Base-by-base conservation (phyloP, 768 basidiomycete species). In the Tylopilus sp. region DNA sequence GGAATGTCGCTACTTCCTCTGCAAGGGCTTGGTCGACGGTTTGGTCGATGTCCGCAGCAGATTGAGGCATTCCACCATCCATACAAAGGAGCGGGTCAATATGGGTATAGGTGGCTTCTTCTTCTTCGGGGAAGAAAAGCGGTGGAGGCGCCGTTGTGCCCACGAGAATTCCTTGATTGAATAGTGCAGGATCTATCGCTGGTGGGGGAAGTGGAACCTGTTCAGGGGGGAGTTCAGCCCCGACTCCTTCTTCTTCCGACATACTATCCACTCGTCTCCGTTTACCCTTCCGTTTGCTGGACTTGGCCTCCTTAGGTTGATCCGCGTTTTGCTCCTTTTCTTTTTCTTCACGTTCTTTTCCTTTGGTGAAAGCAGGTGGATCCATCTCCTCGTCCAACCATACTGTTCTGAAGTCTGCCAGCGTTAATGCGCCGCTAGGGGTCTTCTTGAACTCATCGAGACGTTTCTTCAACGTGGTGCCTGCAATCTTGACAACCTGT, bases 401-500 rank as follows among this genome's bases (percentile, higher is more conserved):
- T 21, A 95, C 86, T 43, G 79, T 88, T 46, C 93, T 75, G 65
- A 95, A 98, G 68, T 98, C 93, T 12, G 85, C 84, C 46, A 99
- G 74, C 2, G 93, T 95, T 61, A 98, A 71, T 33, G 78, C 77
- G 12, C 91, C 93, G 61, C 88, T 91, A 0, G 87, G 85, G 2
- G 94, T 98, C 58, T 81, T 82, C 65, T 86, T 91, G 76, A 99
- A 99, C 72, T 99, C 97, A 22, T 94, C 89, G 15, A 99, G 73
- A 17, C 97, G 82, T 69, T 95, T 98, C 72, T 86, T 85, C 39
- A 99, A 71, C 4, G 97, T 99, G 11, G 85, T 86, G 62, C 98
- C 94, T n/a, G 94, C 92, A 58, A 98, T 97, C 72, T 98, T 99
- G 58, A 98, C 97, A 15, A 99, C 94, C 65, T 99, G 97, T 18